These are phyloP conservation scores for Sistotremastrum suecicum DNA, from an alignment of 768 basidiomycete genomes.

Conservation along the genomic window DNA sequence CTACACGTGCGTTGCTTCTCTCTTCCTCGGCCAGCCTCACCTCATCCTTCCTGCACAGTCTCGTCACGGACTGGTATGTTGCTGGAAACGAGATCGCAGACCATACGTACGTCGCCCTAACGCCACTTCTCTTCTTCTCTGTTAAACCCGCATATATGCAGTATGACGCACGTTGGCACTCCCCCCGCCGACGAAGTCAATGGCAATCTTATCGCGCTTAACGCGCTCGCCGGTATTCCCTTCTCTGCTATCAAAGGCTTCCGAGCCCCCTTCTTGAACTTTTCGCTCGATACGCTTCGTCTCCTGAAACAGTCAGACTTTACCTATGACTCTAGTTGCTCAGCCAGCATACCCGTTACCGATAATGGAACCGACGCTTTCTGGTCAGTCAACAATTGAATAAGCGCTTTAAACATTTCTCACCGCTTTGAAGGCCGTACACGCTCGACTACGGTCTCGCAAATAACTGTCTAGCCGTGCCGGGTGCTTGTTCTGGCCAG, in stretches of 20 bases:
- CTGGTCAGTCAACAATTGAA: conserved; percentile 25
- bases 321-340: conserved; percentile 55
- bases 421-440: conserved; percentile 30
- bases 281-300: conserved; percentile 45
- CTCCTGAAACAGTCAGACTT: conserved; percentile 41
- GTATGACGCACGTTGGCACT: conserved; percentile 65
- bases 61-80: conserved; percentile 70
- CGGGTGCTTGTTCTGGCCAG: conserved; percentile 48
- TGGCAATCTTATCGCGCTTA: conserved; percentile 67
- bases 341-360: conserved; percentile 50
- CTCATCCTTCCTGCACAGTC: conserved; percentile 2
- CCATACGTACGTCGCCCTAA: conserved; percentile 38
- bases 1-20: conserved; percentile 25
- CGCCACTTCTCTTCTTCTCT: neutral
- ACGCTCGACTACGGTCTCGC: conserved; percentile 69
- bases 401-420: no score
- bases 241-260: conserved; percentile 51
- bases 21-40: no score
- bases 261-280: conserved; percentile 66
- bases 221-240: conserved; percentile 67
- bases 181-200: conserved; percentile 54
- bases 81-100: conserved; percentile 77
- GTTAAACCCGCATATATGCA: conserved; percentile 13
- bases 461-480: conserved; percentile 52
- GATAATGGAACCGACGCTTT: conserved; percentile 55